phyloP scores from a whole-genome alignment of 2,329 filamentous ascomycete species.

The Phyllosticta paracitricarpa region DNA sequence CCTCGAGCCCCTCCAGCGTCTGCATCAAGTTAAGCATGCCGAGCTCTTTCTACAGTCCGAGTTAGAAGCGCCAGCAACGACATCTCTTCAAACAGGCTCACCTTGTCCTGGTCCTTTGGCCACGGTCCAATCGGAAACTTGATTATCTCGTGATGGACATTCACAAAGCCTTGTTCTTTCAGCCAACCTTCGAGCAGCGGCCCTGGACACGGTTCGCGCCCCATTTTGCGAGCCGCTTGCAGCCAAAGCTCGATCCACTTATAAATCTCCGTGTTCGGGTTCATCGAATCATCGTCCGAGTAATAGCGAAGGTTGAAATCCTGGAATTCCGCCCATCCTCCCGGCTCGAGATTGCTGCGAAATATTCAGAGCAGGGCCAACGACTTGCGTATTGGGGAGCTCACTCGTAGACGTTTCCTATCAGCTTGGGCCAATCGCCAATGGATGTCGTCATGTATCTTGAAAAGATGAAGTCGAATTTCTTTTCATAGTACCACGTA shows the following conservation, averaged over 20 bases:
- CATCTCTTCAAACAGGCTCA: constrained; percentile 5
- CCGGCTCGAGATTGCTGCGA: constrained; percentile 28
- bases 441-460: constrained; percentile 43
- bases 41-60: constrained; percentile 11
- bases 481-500: constrained; percentile 43
- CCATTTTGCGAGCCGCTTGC: neutral
- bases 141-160: constrained; percentile 27
- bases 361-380: neutral
- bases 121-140: constrained; percentile 21
- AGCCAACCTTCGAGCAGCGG: constrained; percentile 30
- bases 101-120: constrained; percentile 15
- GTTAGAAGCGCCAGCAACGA: neutral
- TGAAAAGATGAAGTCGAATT: constrained; percentile 49
- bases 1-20: constrained; percentile 32
- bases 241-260: constrained; percentile 9
- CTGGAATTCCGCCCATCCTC: constrained; percentile 41
- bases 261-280: constrained; percentile 13
- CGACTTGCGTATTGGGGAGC: constrained; percentile 14
- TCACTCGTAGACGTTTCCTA: constrained; percentile 38
- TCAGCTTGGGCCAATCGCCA: constrained; percentile 41
- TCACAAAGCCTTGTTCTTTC: constrained; percentile 32
- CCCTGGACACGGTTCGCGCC: constrained; percentile 11
- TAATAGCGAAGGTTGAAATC: constrained; percentile 34
- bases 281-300: constrained; percentile 26
- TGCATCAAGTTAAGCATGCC: constrained; percentile 26